Conservation (phyloP, 2,329 filamentous ascomycete species). For the Xylaria polymorpha region DNA sequence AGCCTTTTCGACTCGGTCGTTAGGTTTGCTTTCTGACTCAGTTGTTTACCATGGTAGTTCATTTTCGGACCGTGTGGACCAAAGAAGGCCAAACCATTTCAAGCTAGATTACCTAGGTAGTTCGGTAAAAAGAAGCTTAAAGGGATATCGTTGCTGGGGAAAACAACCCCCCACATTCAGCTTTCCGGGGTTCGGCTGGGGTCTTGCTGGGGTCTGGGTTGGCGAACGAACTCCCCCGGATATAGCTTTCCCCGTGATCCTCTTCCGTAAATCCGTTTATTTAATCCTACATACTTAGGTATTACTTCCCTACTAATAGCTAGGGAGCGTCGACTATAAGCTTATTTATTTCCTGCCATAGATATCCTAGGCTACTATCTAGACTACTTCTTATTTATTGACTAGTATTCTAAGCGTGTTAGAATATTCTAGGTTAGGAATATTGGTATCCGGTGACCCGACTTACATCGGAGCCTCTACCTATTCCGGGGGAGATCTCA, state of each 20-base stretch:
- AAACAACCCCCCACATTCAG: not conserved
- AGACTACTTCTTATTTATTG: not conserved
- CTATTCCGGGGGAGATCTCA: not conserved
- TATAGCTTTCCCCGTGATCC: constrained; percentile 4
- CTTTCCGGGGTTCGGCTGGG: not conserved
- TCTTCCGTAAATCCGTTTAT: not conserved
- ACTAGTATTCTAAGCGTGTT: no score
- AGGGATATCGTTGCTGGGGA: not conserved
- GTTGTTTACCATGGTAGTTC: no score
- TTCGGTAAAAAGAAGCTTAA: not conserved
- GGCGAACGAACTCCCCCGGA: not conserved
- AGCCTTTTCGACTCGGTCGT: no score
- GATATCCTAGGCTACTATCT: not conserved
- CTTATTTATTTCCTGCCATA: not conserved
- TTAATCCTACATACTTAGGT: not conserved
- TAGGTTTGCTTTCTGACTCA: no score
- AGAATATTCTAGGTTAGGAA: not conserved
- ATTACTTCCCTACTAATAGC: not conserved
- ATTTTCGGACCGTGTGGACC: no score
- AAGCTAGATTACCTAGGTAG: not conserved
- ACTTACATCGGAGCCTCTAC: not conserved
- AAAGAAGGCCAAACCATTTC: no score
- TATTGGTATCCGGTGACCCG: not conserved
- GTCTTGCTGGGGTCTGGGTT: not conserved
- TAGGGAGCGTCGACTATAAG: not conserved